Conservation (phyloP, 108 stramenopile genomes). For the Mediolabrus comicus region DNA sequence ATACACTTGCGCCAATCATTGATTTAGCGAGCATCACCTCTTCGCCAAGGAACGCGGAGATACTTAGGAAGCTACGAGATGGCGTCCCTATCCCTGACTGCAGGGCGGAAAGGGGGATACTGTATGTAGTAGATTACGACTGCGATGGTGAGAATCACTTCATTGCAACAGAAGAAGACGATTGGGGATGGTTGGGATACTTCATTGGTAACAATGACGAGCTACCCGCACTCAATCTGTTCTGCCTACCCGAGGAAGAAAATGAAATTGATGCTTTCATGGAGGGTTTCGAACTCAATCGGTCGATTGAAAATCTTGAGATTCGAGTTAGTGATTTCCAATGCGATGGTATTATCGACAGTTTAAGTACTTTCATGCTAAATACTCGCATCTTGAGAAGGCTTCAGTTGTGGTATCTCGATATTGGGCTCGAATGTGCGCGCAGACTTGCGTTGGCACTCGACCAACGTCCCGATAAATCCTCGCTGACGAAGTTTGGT, state of each 20-base stretch:
- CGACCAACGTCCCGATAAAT: neutral
- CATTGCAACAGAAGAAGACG: neutral
- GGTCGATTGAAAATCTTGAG: neutral
- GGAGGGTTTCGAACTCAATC: neutral
- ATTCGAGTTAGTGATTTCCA: neutral
- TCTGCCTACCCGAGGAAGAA: neutral
- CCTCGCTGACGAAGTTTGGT: neutral
- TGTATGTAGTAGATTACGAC: neutral
- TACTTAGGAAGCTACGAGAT: neutral
- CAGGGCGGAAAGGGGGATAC: neutral
- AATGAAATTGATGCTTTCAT: neutral
- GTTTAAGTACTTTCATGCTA: neutral
- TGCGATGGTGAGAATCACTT: neutral
- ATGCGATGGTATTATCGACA: neutral
- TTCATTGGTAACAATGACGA: constrained; percentile 3
- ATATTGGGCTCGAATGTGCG: neutral
- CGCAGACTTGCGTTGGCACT: neutral
- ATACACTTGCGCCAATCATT: neutral
- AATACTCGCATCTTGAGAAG: neutral
- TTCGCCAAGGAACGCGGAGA: neutral
- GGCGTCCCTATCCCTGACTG: neutral
- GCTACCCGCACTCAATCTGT: neutral
- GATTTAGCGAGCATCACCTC: constrained; percentile 7
- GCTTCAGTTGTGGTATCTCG: neutral
- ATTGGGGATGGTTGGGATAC: constrained; percentile 9